phyloP scores from a whole-genome alignment of 225 moss, liverwort and hornwort species.

The Pleurozium schreberi region DNA sequence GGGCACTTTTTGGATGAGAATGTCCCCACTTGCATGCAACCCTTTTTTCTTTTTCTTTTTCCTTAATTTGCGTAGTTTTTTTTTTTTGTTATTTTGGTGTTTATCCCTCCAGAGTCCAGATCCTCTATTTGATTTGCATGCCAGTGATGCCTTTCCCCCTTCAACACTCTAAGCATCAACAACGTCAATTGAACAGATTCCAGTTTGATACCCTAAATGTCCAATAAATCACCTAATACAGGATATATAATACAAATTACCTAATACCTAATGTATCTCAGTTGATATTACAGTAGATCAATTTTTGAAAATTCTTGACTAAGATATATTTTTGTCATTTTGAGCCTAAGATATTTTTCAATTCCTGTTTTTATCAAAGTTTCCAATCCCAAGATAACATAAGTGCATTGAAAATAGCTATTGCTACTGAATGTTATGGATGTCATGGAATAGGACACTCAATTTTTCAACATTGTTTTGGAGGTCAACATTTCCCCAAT shows the following conservation, averaged over 20 bases:
- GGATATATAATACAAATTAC: too few species aligned
- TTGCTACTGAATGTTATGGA: too few species aligned
- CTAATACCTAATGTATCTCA: too few species aligned
- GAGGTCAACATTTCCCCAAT: too few species aligned
- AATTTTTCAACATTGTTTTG: neutral
- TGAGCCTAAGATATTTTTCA: neutral
- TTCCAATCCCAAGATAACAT: neutral
- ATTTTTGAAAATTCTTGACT: neutral
- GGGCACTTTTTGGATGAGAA: neutral
- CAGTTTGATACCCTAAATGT: neutral
- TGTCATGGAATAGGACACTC: neutral
- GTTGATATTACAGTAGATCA: neutral
- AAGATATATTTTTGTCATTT: neutral
- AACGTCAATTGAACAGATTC: neutral
- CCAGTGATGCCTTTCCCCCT: neutral
- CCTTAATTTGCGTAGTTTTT: too few species aligned
- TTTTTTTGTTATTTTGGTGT: neutral
- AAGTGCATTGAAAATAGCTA: neutral
- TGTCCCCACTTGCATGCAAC: neutral
- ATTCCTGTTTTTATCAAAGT: neutral
- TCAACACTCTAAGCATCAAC: neutral
- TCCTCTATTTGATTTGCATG: neutral
- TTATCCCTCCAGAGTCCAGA: neutral
- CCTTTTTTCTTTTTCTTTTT: too few species aligned
- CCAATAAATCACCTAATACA: too few species aligned